phyloP scores from a whole-genome alignment of 139 green algal genomes.

The Chloropicon primus region DNA sequence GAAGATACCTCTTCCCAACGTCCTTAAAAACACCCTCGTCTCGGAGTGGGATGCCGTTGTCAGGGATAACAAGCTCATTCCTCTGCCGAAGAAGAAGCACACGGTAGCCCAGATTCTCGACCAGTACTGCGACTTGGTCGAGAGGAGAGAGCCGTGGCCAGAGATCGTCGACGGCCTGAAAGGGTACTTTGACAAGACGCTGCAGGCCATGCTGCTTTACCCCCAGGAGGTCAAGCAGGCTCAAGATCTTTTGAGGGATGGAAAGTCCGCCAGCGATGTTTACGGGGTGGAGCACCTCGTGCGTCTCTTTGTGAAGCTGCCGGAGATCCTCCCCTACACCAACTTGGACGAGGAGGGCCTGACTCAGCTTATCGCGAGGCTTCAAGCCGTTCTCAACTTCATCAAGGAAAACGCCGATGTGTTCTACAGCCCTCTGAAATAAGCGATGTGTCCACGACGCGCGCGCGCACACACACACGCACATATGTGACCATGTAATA shows the following conservation, averaged over 20 bases:
- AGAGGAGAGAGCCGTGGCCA: conserved; percentile 27
- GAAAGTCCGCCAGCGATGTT: conserved; percentile 31
- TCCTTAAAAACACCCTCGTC: conserved; percentile 32
- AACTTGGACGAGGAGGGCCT: background rate
- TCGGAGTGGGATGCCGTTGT: conserved; percentile 54
- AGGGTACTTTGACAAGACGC: conserved; percentile 70
- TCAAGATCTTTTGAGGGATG: background rate
- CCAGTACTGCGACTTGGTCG: conserved; percentile 21
- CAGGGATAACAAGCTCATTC: conserved; percentile 29
- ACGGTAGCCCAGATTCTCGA: conserved; percentile 36
- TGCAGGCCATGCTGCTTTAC: conserved; percentile 66
- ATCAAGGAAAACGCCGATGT: background rate
- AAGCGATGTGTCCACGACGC: no score
- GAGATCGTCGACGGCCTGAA: conserved; percentile 33
- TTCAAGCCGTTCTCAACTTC: background rate
- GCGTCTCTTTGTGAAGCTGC: conserved; percentile 73
- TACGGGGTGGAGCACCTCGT: conserved; percentile 82
- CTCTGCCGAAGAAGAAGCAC: conserved; percentile 45
- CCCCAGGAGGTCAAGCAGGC: conserved; percentile 40
- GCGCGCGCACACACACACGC: no score
- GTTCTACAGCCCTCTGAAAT: background rate
- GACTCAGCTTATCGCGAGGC: background rate
- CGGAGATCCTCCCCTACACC: conserved; percentile 48
- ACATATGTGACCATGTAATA: no score
- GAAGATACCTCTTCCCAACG: conserved; percentile 4